phyloP scores from a whole-genome alignment of 768 basidiomycete genomes.

The Termitomyces sp. region DNA sequence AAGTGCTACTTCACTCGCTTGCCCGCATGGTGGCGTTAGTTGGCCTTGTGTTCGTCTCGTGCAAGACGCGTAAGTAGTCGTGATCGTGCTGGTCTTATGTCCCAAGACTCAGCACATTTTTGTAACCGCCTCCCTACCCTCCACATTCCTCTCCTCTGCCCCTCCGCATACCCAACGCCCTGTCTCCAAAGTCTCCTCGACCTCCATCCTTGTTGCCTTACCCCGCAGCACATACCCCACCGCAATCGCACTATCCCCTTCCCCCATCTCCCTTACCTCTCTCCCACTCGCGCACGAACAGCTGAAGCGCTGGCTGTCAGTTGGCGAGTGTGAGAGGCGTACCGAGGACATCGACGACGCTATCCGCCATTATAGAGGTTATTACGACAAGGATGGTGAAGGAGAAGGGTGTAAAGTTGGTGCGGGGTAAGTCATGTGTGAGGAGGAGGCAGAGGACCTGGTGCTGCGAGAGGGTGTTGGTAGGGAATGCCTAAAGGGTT shows the following conservation, averaged over 20 bases:
- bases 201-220: too few relatives aligned
- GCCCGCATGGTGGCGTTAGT: too few relatives aligned
- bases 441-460: constrained; percentile 55
- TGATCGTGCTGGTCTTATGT: too few relatives aligned
- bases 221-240: constrained; percentile 37
- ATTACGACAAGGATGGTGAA: constrained; percentile 67
- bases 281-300: constrained; percentile 64
- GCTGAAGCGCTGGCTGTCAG: constrained; percentile 60
- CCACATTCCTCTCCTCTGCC: too few relatives aligned
- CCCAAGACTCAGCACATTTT: too few relatives aligned
- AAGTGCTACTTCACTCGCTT: too few relatives aligned
- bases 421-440: constrained; percentile 60
- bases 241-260: constrained; percentile 53
- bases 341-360: constrained; percentile 58
- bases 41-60: too few relatives aligned
- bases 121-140: too few relatives aligned
- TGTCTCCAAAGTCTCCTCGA: too few relatives aligned
- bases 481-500: constrained; percentile 80
- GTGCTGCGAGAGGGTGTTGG: constrained; percentile 59
- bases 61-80: too few relatives aligned
- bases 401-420: constrained; percentile 77
- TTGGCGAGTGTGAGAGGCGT: constrained; percentile 49
- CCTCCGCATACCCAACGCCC: too few relatives aligned
- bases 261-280: constrained; percentile 44
- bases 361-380: constrained; percentile 43